Conservation (phyloP, 805 yeast genomes). For the Suhomyces pyralidae region DNA sequence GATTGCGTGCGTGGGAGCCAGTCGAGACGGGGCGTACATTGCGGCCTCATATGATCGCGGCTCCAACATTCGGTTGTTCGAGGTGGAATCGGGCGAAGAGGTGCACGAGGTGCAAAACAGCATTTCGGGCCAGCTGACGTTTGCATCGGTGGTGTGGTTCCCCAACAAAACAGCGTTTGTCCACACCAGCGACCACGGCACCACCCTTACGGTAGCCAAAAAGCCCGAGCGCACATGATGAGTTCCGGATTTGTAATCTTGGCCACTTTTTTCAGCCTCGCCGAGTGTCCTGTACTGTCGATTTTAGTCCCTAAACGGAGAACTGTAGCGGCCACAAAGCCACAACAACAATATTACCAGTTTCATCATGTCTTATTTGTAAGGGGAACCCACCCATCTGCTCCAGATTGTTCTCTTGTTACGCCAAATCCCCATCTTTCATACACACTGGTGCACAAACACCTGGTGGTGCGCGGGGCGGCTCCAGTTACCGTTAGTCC, state of each 20-base stretch:
- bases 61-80: slow-evolving; percentile 41
- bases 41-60: slow-evolving; percentile 44
- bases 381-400: not conserved
- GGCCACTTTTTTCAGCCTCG: not conserved
- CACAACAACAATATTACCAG: not conserved
- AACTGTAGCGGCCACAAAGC: not conserved
- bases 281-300: not conserved
- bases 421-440: not conserved
- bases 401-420: not conserved
- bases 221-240: slow-evolving; percentile 3
- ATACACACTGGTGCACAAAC: not conserved
- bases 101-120: slow-evolving; percentile 32
- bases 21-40: slow-evolving; percentile 46
- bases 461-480: not conserved
- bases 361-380: not conserved
- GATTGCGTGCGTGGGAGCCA: slow-evolving; percentile 35
- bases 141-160: slow-evolving; percentile 31
- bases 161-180: slow-evolving; percentile 33
- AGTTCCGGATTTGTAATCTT: not conserved
- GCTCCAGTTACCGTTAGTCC: not conserved
- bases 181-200: slow-evolving; percentile 29
- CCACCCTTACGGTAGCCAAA: slow-evolving; percentile 23
- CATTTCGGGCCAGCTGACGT: slow-evolving; percentile 24
- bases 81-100: slow-evolving; percentile 24
- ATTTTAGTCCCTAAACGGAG: not conserved